phyloP scores from a whole-genome alignment of 2,329 filamentous ascomycete species.

The Niveomyces coronatus region DNA sequence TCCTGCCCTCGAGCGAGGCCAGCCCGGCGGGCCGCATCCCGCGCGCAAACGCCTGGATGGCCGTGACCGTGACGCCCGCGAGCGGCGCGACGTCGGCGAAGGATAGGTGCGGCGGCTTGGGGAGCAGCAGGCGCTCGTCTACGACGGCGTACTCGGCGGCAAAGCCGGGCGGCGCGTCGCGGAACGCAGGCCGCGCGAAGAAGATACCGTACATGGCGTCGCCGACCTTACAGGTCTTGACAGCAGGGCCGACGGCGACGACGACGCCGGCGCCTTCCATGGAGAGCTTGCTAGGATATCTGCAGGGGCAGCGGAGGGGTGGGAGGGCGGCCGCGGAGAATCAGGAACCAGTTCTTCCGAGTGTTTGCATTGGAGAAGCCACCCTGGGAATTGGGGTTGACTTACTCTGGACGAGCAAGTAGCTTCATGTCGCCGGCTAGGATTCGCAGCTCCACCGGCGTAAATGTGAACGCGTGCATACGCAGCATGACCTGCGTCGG shows the following conservation, averaged over 20 bases:
- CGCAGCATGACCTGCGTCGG: conserved; percentile 33
- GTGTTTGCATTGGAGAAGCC: too few relatives aligned
- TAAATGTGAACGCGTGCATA: conserved; percentile 26
- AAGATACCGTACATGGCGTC: conserved; percentile 30
- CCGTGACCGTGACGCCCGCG: conserved; percentile 28
- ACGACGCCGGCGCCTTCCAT: conserved; percentile 25
- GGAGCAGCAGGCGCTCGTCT: conserved; percentile 23
- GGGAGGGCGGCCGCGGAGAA: not conserved
- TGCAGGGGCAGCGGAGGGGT: not conserved
- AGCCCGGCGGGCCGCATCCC: conserved; percentile 27
- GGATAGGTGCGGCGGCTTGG: conserved; percentile 20
- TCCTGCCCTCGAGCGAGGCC: conserved; percentile 36
- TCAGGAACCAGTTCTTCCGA: not conserved
- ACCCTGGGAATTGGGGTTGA: not conserved
- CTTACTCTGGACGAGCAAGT: conserved; percentile 20
- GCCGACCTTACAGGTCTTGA: conserved; percentile 20
- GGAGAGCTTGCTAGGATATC: conserved; percentile 18
- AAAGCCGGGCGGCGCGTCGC: conserved; percentile 20
- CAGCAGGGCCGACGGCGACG: conserved; percentile 17
- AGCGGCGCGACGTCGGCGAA: conserved; percentile 28
- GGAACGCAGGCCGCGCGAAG: conserved; percentile 28
- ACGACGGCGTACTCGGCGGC: conserved; percentile 30
- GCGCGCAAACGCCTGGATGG: conserved; percentile 31
- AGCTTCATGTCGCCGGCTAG: conserved; percentile 17
- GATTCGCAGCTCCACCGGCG: conserved; percentile 25